Evolutionary conservation across 2,329 filamentous ascomycete genomes (phyloP), one percentile per base, ranked within the genome.

Genomic region (Phoma sp.): DNA sequence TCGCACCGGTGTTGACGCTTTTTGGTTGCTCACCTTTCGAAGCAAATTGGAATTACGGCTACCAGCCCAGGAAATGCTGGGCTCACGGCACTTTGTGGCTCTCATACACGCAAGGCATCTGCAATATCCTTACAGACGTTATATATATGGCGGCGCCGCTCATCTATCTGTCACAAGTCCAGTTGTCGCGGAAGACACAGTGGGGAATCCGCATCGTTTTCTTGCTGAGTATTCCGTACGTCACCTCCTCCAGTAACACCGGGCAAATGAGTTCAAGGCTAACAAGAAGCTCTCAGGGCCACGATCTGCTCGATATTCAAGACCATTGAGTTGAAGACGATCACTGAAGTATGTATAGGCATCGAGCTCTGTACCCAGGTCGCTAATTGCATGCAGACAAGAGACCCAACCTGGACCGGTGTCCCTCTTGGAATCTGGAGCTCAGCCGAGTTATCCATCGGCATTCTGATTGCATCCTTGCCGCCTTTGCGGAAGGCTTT

Each of bases 261-360:
- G 6, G 2, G 24, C n/a, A 13, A 9, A 13, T 7, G 24, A 25
- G 3, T 23, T 1, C 18, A 9, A 6, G n/a, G 14, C 43, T 52
- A 25, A 52, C 42, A 25, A 14, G n/a, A 11, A 13, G 11, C 13
- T 24, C 2, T n/a, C 27, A 69, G 68, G 7, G 66, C 62, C 5
- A 70, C 64, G 1, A 56, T 70, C 14, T 69, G 66, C 45, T 67
- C 65, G 8, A 61, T 69, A 4, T 68, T 70, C 59, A 70, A 70
- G 32, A 64, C 62, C 5, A 55, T 65, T 25, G 62, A 69, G 44
- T 58, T 70, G 3, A 61, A 60, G 4, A 52, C 58, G 0, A 54
- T 71, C n/a, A 53, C 41, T 6, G 11, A 42, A 27, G 40, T 42
- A 23, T 14, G 27, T 22, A 4, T 22, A 14, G 18, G 13, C 7